These are phyloP conservation scores for Tetrahymena borealis DNA, from an alignment of 73 alveolate genomes.

Conservation along the genomic window DNA sequence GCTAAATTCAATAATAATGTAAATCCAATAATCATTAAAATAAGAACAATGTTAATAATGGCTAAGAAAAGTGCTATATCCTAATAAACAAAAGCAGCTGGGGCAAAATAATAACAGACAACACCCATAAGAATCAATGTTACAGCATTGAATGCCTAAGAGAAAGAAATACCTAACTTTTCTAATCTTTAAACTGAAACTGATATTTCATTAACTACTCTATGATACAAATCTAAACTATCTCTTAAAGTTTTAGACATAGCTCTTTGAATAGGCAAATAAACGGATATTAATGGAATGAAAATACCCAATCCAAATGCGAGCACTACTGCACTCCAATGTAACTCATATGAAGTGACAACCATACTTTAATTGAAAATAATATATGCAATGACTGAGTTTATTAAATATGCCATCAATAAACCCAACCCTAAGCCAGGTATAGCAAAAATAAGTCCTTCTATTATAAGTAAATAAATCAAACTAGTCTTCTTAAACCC, in stretches of 20 bases:
- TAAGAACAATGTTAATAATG: conserved; percentile 69
- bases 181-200: conserved; percentile 80
- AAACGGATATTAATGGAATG: conserved; percentile 73
- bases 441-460: conserved; percentile 74
- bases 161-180: conserved; percentile 82
- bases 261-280: conserved; percentile 80
- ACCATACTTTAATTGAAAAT: conserved; percentile 10
- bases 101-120: conserved; percentile 87
- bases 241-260: conserved; percentile 81
- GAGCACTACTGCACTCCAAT: conserved; percentile 37
- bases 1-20: conserved; percentile 62
- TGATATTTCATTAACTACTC: conserved; percentile 70
- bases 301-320: conserved; percentile 73
- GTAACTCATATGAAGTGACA: conserved; percentile 40
- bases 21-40: conserved; percentile 88
- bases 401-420: conserved; percentile 42
- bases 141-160: conserved; percentile 57
- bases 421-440: conserved; percentile 85
- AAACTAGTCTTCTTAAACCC: conserved; percentile 71
- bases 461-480: conserved; percentile 52
- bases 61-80: conserved; percentile 72
- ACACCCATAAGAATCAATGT: conserved; percentile 76
- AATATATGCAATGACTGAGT: conserved; percentile 13
- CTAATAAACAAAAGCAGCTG: conserved; percentile 71
- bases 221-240: conserved; percentile 77